These are phyloP conservation scores for Aspergillus mulundensis DNA, from an alignment of 495 filamentous ascomycete species.

Conservation along the genomic window DNA sequence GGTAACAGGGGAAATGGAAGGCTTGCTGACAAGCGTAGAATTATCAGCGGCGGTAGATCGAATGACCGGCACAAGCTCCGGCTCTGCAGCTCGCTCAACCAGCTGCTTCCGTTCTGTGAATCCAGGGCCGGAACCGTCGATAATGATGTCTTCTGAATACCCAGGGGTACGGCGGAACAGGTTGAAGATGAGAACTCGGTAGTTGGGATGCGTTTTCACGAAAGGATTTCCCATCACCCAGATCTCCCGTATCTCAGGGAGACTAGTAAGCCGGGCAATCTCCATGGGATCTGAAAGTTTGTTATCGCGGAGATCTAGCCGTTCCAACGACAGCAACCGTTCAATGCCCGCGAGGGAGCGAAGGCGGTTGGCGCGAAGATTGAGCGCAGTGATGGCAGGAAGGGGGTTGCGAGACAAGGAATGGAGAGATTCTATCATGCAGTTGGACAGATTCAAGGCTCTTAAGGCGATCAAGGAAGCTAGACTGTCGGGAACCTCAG, in stretches of 20 bases:
- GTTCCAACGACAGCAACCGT: conserved; percentile 78
- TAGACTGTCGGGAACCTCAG: conserved; percentile 84
- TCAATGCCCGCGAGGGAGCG: conserved; percentile 88
- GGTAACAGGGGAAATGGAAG: conserved; percentile 16
- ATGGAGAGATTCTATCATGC: conserved; percentile 95
- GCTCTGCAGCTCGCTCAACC: conserved; percentile 74
- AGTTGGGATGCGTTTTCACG: conserved; percentile 76
- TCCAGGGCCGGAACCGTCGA: conserved; percentile 76
- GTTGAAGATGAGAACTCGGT: conserved; percentile 90
- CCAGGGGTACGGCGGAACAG: conserved; percentile 91
- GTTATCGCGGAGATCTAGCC: conserved; percentile 90
- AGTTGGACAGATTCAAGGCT: conserved; percentile 87
- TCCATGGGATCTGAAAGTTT: conserved; percentile 85
- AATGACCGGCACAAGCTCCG: conserved; percentile 69
- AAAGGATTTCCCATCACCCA: conserved; percentile 91
- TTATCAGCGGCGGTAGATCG: conserved; percentile 57
- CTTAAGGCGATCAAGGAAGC: conserved; percentile 75
- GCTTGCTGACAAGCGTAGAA: conserved; percentile 60
- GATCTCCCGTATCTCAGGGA: conserved; percentile 87
- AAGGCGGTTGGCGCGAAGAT: conserved; percentile 85
- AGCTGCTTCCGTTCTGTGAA: conserved; percentile 81
- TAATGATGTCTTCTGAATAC: conserved; percentile 82
- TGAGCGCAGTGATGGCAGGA: conserved; percentile 88
- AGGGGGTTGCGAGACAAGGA: conserved; percentile 82
- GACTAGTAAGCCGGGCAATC: conserved; percentile 79